Base-by-base conservation (phyloP, 2,329 filamentous ascomycete species). In the Aspergillus fumigatus region DNA sequence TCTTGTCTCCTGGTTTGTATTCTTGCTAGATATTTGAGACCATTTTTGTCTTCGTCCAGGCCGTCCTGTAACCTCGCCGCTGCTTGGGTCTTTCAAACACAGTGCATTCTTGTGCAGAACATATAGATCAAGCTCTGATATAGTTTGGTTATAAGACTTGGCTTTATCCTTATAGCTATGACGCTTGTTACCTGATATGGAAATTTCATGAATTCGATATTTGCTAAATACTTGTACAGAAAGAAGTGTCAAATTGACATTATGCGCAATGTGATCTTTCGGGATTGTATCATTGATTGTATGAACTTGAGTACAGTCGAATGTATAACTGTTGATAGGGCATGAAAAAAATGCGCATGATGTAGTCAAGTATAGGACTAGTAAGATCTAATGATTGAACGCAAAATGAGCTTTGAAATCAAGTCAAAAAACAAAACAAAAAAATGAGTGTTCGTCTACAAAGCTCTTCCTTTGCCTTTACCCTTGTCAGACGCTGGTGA, bases 391-490 rank as follows among this genome's bases (percentile, higher is more conserved):
- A 43, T 9, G 25, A 40, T 40, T 19, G 10, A 40, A 17, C 14
- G 19, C 19, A 41, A 41, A 40, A 14, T 1, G 6, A 41, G 26
- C 10, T 19, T 23, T 26, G 10, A n/a, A 41, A 38, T 19, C 26
- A 41, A 29, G 7, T 26, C n/a, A 19, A 23, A 41, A 51, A 41
- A 49, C 35, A 26, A 9, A 47, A 23, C 41, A 40, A n/a, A 23
- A 23, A 29, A 23, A 43, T n/a, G 14, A 7, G 7, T 26, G 5
- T 38, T 7, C 7, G 48, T 19, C 29, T 61, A 68, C 23, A 59
- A 52, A 32, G 65, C 68, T 49, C 67, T 68, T 11, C 64, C 67
- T 53, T 75, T 76, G 1, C 72, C 71, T 50, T 74, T 73, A 5
- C 67, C 65, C 43, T 67, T 70, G 2, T 54, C 63, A n/a, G 65